A percentile compares a stretch with the other conserved stretches of the same genome.
These are phyloP conservation scores for Zizania latifolia DNA, from an alignment of 176 grass and related monocot genomes.

Conservation along the genomic window DNA sequence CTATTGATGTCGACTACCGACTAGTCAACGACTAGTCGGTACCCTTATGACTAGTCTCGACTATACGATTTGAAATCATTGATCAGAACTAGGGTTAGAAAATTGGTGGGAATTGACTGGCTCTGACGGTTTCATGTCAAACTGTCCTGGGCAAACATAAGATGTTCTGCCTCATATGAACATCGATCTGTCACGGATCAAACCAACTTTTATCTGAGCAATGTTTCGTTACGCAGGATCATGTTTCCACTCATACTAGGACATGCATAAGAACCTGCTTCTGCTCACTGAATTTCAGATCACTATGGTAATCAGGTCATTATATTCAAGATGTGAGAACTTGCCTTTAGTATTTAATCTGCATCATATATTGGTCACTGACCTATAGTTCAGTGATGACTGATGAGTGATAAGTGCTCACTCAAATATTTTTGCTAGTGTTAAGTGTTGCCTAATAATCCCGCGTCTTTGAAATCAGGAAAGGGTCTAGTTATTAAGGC, in stretches of 20 bases:
- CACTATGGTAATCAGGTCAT: background rate
- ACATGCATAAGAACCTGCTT: background rate
- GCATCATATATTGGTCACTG: background rate
- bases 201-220: background rate
- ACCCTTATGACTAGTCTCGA: too few relatives aligned
- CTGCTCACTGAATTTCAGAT: background rate
- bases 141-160: background rate
- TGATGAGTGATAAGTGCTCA: background rate
- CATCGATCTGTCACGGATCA: background rate
- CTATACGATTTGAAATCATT: too few relatives aligned
- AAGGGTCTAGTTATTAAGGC: too few relatives aligned
- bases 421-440: background rate
- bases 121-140: background rate
- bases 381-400: background rate
- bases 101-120: background rate
- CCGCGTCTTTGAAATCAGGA: too few relatives aligned
- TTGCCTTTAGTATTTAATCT: background rate
- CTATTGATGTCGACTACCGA: too few relatives aligned
- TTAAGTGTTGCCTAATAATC: too few relatives aligned
- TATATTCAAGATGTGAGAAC: background rate
- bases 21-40: too few relatives aligned
- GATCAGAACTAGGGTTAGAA: background rate
- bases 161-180: background rate
- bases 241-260: background rate
- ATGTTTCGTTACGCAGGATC: background rate